Evolutionary conservation across 495 filamentous ascomycete species (phyloP).

Genomic region (Aspergillus baeticus): DNA sequence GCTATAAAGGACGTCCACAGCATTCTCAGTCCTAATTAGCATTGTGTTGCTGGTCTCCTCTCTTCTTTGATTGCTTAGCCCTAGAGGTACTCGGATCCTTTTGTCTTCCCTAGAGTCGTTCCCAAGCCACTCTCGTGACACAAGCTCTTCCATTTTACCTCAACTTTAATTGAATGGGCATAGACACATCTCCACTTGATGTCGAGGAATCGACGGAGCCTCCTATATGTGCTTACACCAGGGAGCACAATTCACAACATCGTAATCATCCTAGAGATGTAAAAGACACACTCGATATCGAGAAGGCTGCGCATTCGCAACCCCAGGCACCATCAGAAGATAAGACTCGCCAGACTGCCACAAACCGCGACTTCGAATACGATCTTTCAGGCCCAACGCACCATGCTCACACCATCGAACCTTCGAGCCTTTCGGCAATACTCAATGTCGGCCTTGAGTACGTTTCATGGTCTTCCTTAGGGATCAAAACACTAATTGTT

Average conservation of each 20-base stretch:
- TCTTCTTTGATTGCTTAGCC: constrained; percentile 2
- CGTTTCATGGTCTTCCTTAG: background rate
- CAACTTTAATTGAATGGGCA: constrained; percentile 42
- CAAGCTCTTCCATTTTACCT: constrained; percentile 7
- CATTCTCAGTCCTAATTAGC: background rate
- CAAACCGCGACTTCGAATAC: background rate
- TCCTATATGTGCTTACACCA: constrained; percentile 41
- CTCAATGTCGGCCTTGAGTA: constrained; percentile 34
- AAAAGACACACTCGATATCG: constrained; percentile 13
- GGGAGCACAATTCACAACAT: constrained; percentile 21
- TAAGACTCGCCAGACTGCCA: constrained; percentile 1
- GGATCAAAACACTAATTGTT: background rate
- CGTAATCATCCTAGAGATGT: constrained; percentile 19
- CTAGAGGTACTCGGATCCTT: constrained; percentile 3
- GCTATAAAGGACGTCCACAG: constrained; percentile 10
- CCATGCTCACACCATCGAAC: constrained; percentile 31
- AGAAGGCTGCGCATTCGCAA: constrained; percentile 4
- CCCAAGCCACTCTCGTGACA: background rate
- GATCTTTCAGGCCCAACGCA: background rate
- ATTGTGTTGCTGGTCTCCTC: constrained; percentile 2
- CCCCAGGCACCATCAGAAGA: background rate
- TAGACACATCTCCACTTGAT: constrained; percentile 35
- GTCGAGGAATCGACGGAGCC: constrained; percentile 47
- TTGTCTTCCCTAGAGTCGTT: background rate
- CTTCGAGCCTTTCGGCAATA: constrained; percentile 22